Evolutionary conservation across 352 stramenopile genomes (phyloP), one percentile per base, ranked within the genome.

Genomic region (Phytophthora citricola): DNA sequence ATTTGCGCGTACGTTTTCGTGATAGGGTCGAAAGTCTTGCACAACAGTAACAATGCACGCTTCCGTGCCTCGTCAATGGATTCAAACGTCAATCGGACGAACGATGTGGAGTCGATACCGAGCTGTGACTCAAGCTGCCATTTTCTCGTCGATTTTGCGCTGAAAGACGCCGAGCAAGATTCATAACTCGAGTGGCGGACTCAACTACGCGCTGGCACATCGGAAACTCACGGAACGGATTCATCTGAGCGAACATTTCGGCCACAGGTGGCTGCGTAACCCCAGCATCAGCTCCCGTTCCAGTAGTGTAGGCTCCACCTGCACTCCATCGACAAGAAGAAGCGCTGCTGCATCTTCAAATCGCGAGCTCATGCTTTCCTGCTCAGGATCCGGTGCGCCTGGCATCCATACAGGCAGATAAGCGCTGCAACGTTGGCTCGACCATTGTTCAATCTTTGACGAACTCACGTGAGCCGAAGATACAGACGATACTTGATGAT

Each of bases 21-120:
- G 24, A 86, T 57, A 2, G 83, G 83, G 17, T 95, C 81, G 58
- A 90, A 95, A 4, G 87, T 95, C 63, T 92, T 92, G 43, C 78
- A 79, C 10, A 93, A 44, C 20, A 95, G 65, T 56, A 93, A 52
- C 20, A 93, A 51, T 10, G 83, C 83, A 17, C 87, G 83, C 17
- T 85, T 81, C 6, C 84, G 70, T 0, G 87, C 87, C 48, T 95
- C 85, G 7, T 88, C 71, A 7, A 89, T 69, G n/a, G 82, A 90
- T 27, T 81, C 71, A 58, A 93, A 95, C 3, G 79, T 90, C 12
- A 95, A 54, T 5, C 83, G 73, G 20, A 95, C 79, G 29, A 94
- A 83, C 0, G 87, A 83, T 5, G 75, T 85, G 1, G 65, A 24
- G 2, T 89, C 78, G 0, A 73, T 61, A 0, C 36, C 38, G 7